Conservation (phyloP, 1,139 yeast genomes). For the Nakaseomyces uthaithaninus region DNA sequence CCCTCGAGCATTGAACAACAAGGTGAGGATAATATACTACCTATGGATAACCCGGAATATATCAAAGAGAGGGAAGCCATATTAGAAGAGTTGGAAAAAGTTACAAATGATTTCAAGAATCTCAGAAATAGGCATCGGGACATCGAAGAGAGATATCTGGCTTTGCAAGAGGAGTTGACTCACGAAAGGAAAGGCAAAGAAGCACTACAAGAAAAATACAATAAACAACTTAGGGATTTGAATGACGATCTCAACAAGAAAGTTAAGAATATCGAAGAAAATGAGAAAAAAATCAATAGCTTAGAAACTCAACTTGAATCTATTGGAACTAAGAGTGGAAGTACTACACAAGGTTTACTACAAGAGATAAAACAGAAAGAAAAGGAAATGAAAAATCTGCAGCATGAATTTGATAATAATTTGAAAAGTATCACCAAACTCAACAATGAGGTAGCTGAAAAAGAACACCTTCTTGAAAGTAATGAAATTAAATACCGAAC, state of each 20-base stretch:
- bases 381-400: constrained; percentile 7
- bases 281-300: neutral
- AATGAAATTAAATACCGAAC: constrained; percentile 10
- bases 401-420: constrained; percentile 6
- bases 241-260: constrained; percentile 12
- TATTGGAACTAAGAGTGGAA: constrained; percentile 10
- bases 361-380: constrained; percentile 26
- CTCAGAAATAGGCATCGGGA: constrained; percentile 17
- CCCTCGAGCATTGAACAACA: neutral
- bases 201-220: constrained; percentile 10
- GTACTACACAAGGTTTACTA: constrained; percentile 20
- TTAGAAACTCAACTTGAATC: constrained; percentile 10
- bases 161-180: constrained; percentile 9
- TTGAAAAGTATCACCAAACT: constrained; percentile 16
- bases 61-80: constrained; percentile 4
- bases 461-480: constrained; percentile 8
- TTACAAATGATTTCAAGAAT: constrained; percentile 14
- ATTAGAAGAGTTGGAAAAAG: constrained; percentile 1
- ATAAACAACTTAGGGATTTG: constrained; percentile 8
- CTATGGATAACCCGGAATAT: constrained; percentile 6
- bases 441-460: constrained; percentile 11
- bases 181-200: constrained; percentile 20
- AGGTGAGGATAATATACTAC: neutral
- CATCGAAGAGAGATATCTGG: constrained; percentile 15
- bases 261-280: constrained; percentile 7